phyloP scores from a whole-genome alignment of 2,329 filamentous ascomycete genomes.

The Claviceps sp. region DNA sequence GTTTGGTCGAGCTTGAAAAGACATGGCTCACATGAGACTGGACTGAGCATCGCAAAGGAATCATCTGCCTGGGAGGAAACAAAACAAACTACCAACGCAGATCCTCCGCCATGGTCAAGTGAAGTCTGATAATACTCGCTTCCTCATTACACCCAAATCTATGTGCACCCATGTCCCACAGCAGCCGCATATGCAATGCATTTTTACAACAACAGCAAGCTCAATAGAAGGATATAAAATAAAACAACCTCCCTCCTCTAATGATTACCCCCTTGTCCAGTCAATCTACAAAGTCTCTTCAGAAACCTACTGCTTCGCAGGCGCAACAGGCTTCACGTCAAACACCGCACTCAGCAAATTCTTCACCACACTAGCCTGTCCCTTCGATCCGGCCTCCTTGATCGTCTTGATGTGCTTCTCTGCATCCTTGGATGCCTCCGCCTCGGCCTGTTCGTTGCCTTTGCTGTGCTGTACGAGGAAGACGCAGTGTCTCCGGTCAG shows the following conservation, averaged over 20 bases:
- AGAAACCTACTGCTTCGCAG: conserved; percentile 16
- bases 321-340: conserved; percentile 60
- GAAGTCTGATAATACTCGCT: background rate
- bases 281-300: no score
- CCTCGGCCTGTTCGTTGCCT: conserved; percentile 70
- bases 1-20: no score
- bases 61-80: no score
- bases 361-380: conserved; percentile 65
- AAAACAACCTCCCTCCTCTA: background rate
- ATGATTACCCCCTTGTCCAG: background rate
- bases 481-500: no score
- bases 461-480: conserved; percentile 60
- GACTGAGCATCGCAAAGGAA: no score
- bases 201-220: background rate
- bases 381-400: conserved; percentile 64
- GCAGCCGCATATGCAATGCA: background rate
- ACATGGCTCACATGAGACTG: no score
- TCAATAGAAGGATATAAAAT: background rate
- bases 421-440: conserved; percentile 65
- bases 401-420: conserved; percentile 75
- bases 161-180: background rate
- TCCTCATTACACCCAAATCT: background rate
- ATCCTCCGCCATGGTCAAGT: no score
- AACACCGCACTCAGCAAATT: conserved; percentile 77
- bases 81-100: no score